These are phyloP conservation scores for Malus asiatica DNA, from an alignment of 306 rosid genomes.

Conservation along the genomic window DNA sequence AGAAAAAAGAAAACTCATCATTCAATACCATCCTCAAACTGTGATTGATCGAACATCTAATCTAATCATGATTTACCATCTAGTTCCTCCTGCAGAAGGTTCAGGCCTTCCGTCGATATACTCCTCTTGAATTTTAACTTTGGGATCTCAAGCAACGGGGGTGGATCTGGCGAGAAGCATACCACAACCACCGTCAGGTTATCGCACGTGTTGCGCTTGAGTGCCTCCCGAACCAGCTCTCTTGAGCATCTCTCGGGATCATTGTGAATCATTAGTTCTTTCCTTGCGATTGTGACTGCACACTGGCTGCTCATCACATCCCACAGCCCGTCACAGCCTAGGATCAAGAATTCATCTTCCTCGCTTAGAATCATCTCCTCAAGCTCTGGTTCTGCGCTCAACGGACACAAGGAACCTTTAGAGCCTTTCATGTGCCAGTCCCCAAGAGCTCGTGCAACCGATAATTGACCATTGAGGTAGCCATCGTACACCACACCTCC, in stretches of 20 bases:
- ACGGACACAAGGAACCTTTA: slow-evolving; percentile 14
- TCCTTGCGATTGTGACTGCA: slow-evolving; percentile 20
- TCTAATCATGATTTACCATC: slow-evolving; percentile 16
- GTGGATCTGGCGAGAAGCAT: slow-evolving; percentile 18
- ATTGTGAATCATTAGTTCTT: slow-evolving; percentile 20
- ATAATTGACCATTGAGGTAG: slow-evolving; percentile 21
- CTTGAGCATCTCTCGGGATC: slow-evolving; percentile 22
- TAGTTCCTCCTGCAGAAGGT: slow-evolving; percentile 18
- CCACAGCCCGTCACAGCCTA: slow-evolving; percentile 24
- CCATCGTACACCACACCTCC: slow-evolving; percentile 23
- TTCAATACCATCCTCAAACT: slow-evolving; percentile 5
- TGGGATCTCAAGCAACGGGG: slow-evolving; percentile 14
- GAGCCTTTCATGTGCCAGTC: slow-evolving; percentile 25
- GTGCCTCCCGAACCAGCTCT: slow-evolving; percentile 22
- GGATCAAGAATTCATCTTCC: slow-evolving; percentile 22
- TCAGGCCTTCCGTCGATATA: slow-evolving; percentile 23
- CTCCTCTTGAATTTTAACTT: slow-evolving; percentile 19
- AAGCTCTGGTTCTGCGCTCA: slow-evolving; percentile 18
- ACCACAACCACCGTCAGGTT: slow-evolving; percentile 18
- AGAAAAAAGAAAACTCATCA: neutral
- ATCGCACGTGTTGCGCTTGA: slow-evolving; percentile 16
- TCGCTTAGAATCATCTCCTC: slow-evolving; percentile 16
- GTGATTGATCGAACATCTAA: neutral
- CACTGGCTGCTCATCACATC: slow-evolving; percentile 28
- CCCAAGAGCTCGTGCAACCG: slow-evolving; percentile 18